A percentile compares a stretch with the other conserved stretches of the same genome.
phyloP scores from a whole-genome alignment of 495 filamentous ascomycete species.

The Penicillium arizonense region DNA sequence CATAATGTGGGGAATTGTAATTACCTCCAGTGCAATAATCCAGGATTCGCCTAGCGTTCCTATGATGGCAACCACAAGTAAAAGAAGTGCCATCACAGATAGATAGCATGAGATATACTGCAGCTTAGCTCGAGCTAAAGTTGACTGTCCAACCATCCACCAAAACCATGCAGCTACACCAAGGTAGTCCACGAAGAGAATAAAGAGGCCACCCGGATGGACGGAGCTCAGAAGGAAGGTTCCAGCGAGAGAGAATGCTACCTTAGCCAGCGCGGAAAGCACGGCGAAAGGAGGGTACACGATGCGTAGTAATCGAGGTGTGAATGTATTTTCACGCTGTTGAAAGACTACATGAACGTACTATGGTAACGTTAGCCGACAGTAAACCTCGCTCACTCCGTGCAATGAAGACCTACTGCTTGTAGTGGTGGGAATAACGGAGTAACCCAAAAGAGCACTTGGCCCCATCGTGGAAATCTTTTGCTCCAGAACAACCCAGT shows the following conservation, averaged over 20 bases:
- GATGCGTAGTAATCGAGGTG: too few species aligned
- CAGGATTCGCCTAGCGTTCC: too few species aligned
- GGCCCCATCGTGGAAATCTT: background rate
- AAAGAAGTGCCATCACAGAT: background rate
- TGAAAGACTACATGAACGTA: background rate
- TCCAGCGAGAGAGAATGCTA: background rate
- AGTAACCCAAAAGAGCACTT: conserved; percentile 1
- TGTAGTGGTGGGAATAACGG: background rate
- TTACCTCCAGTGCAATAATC: too few species aligned
- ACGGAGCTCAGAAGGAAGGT: background rate
- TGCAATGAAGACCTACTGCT: background rate
- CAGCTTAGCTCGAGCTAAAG: background rate
- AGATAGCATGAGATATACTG: background rate
- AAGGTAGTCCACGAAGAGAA: background rate
- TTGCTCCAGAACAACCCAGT: background rate
- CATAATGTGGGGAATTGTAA: too few species aligned
- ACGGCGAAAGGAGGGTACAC: too few species aligned
- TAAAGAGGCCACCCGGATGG: background rate
- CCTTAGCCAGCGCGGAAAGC: too few species aligned
- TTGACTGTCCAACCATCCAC: too few species aligned
- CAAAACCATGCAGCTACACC: background rate
- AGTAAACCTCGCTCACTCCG: background rate
- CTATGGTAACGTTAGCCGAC: background rate
- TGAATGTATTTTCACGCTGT: too few species aligned
- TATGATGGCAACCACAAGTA: too few species aligned